A percentile compares a stretch with the other conserved stretches of the same genome.
Evolutionary conservation across 2,329 filamentous ascomycete genomes (phyloP).

Genomic region (Monosporascus sp.): DNA sequence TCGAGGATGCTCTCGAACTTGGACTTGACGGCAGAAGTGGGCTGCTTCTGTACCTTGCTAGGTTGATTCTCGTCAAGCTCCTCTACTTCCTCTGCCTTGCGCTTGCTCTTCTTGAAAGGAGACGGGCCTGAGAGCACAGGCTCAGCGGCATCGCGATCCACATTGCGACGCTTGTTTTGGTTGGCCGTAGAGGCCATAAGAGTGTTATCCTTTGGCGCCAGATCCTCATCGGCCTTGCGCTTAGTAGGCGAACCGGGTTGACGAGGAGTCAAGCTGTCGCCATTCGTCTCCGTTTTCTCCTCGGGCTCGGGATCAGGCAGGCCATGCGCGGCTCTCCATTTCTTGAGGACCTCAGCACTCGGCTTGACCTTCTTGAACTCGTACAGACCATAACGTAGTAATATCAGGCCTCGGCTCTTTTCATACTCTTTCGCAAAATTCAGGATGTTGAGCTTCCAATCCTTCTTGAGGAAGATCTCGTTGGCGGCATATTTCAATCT

Average conservation of each 20-base stretch:
- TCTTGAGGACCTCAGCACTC: constrained; percentile 50
- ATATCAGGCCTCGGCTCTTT: constrained; percentile 56
- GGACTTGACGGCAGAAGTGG: constrained; percentile 48
- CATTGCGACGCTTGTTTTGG: constrained; percentile 44
- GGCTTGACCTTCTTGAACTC: constrained; percentile 59
- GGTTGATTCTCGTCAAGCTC: constrained; percentile 42
- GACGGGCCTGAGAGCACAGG: constrained; percentile 27
- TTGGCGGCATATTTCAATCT: constrained; percentile 57
- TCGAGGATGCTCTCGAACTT: constrained; percentile 54
- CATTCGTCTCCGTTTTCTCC: constrained; percentile 21
- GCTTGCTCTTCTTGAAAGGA: constrained; percentile 43
- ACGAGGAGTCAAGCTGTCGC: constrained; percentile 24
- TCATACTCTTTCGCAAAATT: constrained; percentile 62
- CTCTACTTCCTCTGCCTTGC: constrained; percentile 41
- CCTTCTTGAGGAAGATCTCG: constrained; percentile 55
- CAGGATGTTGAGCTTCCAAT: constrained; percentile 57
- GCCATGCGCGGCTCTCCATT: constrained; percentile 52
- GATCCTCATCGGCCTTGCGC: constrained; percentile 52
- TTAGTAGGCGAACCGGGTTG: constrained; percentile 36
- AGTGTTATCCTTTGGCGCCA: constrained; percentile 32
- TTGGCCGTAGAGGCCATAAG: constrained; percentile 29
- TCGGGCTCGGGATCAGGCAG: constrained; percentile 47
- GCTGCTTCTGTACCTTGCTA: constrained; percentile 44
- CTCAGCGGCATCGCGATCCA: constrained; percentile 33
- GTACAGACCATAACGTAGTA: constrained; percentile 56